These are phyloP conservation scores for Vinca minor DNA, from an alignment of 257 asterid genomes.

Conservation along the genomic window DNA sequence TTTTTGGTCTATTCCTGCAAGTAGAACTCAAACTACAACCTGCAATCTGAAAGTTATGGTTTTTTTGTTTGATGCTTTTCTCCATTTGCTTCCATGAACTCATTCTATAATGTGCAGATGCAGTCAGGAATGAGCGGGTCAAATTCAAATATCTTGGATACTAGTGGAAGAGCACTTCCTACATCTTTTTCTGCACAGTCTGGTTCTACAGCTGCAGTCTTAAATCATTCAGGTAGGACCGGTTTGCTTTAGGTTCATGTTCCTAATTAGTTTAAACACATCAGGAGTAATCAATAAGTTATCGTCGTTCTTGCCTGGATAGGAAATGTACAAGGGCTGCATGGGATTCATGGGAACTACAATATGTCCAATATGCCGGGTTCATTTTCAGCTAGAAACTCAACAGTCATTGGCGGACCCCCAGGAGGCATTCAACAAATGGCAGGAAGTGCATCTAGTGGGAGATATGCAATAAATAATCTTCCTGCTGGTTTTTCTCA, in stretches of 20 bases:
- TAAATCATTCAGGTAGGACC: constrained; percentile 62
- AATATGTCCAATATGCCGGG: constrained; percentile 61
- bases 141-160: constrained; percentile 63
- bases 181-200: constrained; percentile 64
- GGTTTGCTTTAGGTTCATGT: constrained; percentile 16
- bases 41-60: neutral
- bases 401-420: constrained; percentile 51
- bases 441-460: constrained; percentile 58
- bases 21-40: neutral
- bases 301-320: constrained; percentile 11
- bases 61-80: neutral
- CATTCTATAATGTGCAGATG: constrained; percentile 15
- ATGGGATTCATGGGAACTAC: constrained; percentile 63
- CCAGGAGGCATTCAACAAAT: constrained; percentile 67
- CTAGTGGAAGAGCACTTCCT: constrained; percentile 51
- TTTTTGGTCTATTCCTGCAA: neutral
- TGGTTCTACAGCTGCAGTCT: constrained; percentile 58
- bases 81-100: neutral
- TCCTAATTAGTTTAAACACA: neutral
- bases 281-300: too few relatives aligned
- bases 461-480: constrained; percentile 59
- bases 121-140: constrained; percentile 73
- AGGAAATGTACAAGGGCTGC: constrained; percentile 72
- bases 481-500: constrained; percentile 67
- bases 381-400: constrained; percentile 61